Percentiles rank a stretch among this genome's conserved stretches.
Conservation (phyloP, 1,284 basidiomycete genomes). For the Ustilago crameri region DNA sequence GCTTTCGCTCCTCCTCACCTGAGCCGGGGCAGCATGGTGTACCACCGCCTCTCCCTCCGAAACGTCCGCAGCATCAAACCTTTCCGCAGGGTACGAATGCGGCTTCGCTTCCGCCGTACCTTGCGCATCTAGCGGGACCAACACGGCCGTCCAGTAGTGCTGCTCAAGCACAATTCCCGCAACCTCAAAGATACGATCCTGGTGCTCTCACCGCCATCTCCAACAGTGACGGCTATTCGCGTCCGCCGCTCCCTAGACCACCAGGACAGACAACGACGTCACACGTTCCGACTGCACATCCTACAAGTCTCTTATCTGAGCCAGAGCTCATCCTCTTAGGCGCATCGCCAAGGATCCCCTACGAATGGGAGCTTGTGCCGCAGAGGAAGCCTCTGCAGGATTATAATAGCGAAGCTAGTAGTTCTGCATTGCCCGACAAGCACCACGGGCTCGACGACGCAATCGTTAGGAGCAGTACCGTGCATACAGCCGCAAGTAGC, state of each 20-base stretch:
- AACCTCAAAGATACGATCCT: not conserved
- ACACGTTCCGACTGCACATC: not conserved
- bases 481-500: too few relatives aligned
- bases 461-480: too few relatives aligned
- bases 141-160: not conserved
- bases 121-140: conserved; percentile 21
- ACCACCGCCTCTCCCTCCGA: not conserved
- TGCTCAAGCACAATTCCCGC: not conserved
- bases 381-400: too few relatives aligned
- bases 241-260: conserved; percentile 2
- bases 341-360: not conserved
- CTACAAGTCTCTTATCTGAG: conserved; percentile 4
- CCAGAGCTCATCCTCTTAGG: conserved; percentile 9
- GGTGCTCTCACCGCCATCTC: too few relatives aligned
- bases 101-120: conserved; percentile 21
- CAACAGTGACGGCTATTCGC: not conserved
- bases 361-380: conserved; percentile 35
- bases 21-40: not conserved
- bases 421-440: too few relatives aligned
- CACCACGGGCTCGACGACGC: too few relatives aligned
- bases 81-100: not conserved
- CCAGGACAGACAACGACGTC: not conserved
- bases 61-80: conserved; percentile 7
- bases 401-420: too few relatives aligned
- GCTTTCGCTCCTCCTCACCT: not conserved